Evolutionary conservation across 805 yeast species (phyloP), one percentile per base, ranked within the genome.

Genomic region (Millerozyma miso): DNA sequence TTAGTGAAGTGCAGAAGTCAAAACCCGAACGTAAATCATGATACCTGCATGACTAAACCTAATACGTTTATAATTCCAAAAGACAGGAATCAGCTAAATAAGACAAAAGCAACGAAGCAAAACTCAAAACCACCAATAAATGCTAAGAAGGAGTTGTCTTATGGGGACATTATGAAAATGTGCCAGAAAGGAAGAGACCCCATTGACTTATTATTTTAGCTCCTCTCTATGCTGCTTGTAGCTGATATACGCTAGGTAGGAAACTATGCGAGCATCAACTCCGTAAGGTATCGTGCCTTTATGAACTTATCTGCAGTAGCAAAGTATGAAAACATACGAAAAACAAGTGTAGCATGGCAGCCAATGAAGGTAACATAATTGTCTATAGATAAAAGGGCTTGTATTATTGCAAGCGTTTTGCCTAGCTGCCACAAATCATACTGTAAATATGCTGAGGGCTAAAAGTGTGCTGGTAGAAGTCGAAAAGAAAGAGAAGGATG

Each of bases 171-270:
- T 19, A 32, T 45, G 18, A 16, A 31, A 10, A 32, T 39, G 14
- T 47, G 49, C 31, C 26, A 32, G 14, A 40, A 23, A 17, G 51
- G 52, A 7, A 41, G 35, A 31, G 55, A 52, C 32, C 54, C 55
- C 7, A 46, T 52, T 4, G 44, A 50, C 31, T 43, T 52, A 6
- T 31, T 52, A 15, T 20, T 17, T 10, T 23, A 23, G 29, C 29
- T 6, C 29, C 29, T 10, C 10, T 6, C 29, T n/a, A 6, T 10
- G 10, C 10, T 23, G 10, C 10, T 6, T 23, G 10, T 23, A 23
- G 29, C 29, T 23, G 10, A 7, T 23, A 6, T 23, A 23, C 29
- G 29, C 10, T 23, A 23, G 10, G 10, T 23, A 23, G 29, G 10
- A 10, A 23, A 23, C 10, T 6, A 6, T 10, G 10, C 29, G 10